Base-by-base conservation (phyloP, 2,329 filamentous ascomycete species). In the Helicocarpus griseus region DNA sequence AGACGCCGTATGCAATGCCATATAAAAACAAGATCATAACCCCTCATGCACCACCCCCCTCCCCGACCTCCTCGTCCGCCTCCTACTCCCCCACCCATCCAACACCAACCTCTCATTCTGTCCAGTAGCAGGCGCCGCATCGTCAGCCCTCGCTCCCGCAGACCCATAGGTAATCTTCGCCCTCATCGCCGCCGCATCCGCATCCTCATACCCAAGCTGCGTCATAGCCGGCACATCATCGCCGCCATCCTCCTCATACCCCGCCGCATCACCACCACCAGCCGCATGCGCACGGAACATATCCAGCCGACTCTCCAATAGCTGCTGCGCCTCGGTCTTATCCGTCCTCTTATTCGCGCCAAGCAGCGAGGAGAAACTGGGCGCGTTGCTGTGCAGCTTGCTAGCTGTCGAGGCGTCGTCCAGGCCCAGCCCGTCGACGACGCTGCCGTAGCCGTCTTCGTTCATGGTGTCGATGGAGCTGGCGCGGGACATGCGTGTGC, bases 111-210 rank as follows among this genome's bases (percentile, higher is more conserved):
- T n/a, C n/a, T n/a, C n/a, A n/a, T n/a, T n/a, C n/a, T n/a, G n/a
- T n/a, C n/a, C 36, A 6, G 29, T n/a, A 13, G 29, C 29, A 13
- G 21, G 3, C 2, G 13, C 9, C 17, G 14, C n/a, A 19, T 47
- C 40, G 28, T 52, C 31, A 26, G 13, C 41, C 9, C 24, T 11
- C 19, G 14, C 22, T 49, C 45, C 40, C 39, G 33, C 26, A 39
- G 33, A 40, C 21, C 48, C 35, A 24, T 44, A 11, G n/a, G 77
- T 73, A 26, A 75, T 76, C 35, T 74, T 76, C 31, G 79, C 77
- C n/a, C 76, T 76, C 59, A 79, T 78, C 50, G 74, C 75, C 11
- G 74, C 72, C 2, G 77, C 77, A 43, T 81, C 72, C 1, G 71
- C 66, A 53, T 75, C 73, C 52, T 75, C 72, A 51, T 75, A 76